phyloP scores from a whole-genome alignment of 192 early-diverging fungal genomes.

The Umbelopsis sp. region DNA sequence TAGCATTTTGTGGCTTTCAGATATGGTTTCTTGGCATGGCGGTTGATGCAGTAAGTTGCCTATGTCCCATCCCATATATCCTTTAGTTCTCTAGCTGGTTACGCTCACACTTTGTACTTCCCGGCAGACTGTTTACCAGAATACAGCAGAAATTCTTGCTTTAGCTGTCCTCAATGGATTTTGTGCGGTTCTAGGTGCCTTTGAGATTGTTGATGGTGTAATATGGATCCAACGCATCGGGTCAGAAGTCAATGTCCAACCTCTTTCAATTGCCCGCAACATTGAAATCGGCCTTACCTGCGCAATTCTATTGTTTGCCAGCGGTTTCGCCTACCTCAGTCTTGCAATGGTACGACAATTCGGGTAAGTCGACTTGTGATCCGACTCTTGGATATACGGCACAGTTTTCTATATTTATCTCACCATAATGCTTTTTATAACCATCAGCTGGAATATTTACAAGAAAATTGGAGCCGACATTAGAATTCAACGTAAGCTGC shows the following conservation, averaged over 20 bases:
- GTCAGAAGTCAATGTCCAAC: background rate
- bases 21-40: constrained; percentile 41
- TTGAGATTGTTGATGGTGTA: constrained; percentile 37
- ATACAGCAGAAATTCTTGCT: constrained; percentile 41
- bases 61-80: too few relatives aligned
- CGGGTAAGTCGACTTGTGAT: constrained; percentile 26
- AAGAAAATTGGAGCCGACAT: constrained; percentile 68
- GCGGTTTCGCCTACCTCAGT: constrained; percentile 28
- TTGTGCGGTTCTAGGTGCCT: constrained; percentile 35
- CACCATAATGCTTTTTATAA: background rate
- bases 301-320: constrained; percentile 30
- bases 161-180: constrained; percentile 39
- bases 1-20: constrained; percentile 43
- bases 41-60: constrained; percentile 39
- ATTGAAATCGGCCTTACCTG: constrained; percentile 37
- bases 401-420: constrained; percentile 28
- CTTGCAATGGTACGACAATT: constrained; percentile 35
- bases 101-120: too few relatives aligned
- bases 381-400: background rate
- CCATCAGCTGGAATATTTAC: constrained; percentile 60
- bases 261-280: constrained; percentile 33
- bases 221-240: constrained; percentile 32
- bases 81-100: too few relatives aligned
- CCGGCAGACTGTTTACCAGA: constrained; percentile 38
- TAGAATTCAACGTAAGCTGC: constrained; percentile 55